Percentiles rank a stretch among this genome's conserved stretches.
Evolutionary conservation across 2,329 filamentous ascomycete species (phyloP).

Genomic region (Penicillium sp.): DNA sequence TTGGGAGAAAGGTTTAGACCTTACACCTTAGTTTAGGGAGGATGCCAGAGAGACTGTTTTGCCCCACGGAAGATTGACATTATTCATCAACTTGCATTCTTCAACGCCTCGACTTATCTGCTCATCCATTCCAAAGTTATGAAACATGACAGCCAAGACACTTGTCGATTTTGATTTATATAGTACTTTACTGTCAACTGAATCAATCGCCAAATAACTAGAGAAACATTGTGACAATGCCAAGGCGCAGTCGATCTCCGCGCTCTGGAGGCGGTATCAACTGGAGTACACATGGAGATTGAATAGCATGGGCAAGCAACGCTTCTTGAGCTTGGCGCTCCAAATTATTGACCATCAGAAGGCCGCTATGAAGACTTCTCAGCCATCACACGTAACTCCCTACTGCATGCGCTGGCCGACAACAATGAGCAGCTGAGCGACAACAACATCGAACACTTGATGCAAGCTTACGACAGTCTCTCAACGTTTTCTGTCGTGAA

Average conservation of each 20-base stretch:
- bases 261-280: conserved; percentile 66
- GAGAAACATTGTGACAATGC: conserved; percentile 57
- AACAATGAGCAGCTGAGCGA: conserved; percentile 47
- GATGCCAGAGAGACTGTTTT: neutral
- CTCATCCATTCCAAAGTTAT: neutral
- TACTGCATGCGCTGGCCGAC: conserved; percentile 64
- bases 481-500: conserved; percentile 64
- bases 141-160: conserved; percentile 26
- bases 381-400: conserved; percentile 60
- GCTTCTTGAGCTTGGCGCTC: neutral
- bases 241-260: conserved; percentile 56
- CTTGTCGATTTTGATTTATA: conserved; percentile 73
- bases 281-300: conserved; percentile 75
- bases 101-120: neutral
- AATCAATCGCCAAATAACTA: conserved; percentile 63
- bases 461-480: conserved; percentile 64
- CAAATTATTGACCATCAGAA: conserved; percentile 31
- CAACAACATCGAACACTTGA: conserved; percentile 50
- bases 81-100: conserved; percentile 6
- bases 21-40: neutral
- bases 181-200: conserved; percentile 70
- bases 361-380: conserved; percentile 62
- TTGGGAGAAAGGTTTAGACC: neutral
- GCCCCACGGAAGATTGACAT: conserved; percentile 19
- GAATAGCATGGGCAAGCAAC: conserved; percentile 67